A percentile compares a stretch with the other conserved stretches of the same genome.
These are phyloP conservation scores for Angomonas desouzai DNA, from an alignment of 208 protist genomes.

Conservation along the genomic window DNA sequence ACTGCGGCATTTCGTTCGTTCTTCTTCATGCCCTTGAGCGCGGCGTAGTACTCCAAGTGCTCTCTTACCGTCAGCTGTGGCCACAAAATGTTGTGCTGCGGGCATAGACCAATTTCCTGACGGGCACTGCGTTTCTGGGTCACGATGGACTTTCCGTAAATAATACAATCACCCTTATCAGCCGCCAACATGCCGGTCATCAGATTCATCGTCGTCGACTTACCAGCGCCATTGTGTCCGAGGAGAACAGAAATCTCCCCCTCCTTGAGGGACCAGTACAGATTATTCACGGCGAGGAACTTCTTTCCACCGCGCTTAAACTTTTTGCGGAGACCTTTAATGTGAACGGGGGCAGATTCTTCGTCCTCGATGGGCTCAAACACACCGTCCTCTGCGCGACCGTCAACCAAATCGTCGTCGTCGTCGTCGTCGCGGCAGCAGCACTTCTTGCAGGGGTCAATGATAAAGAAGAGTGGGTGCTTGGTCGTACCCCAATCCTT, in stretches of 20 bases:
- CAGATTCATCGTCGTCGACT: conserved; percentile 75
- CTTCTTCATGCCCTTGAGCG: conserved; percentile 77
- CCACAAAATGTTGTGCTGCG: conserved; percentile 94
- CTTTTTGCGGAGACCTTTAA: conserved; percentile 28
- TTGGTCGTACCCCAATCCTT: conserved; percentile 51
- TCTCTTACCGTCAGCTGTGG: conserved; percentile 81
- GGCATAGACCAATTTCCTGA: conserved; percentile 88
- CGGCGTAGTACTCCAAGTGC: conserved; percentile 87
- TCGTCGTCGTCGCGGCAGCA: conserved; percentile 22
- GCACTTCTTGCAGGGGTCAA: conserved; percentile 30
- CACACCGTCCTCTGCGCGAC: conserved; percentile 24
- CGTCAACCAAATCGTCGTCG: conserved; percentile 7
- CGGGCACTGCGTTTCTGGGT: conserved; percentile 36
- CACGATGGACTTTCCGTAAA: conserved; percentile 68
- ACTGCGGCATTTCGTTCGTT: conserved; percentile 24
- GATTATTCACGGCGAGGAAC: conserved; percentile 62
- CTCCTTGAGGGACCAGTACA: conserved; percentile 40
- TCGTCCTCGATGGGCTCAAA: conserved; percentile 18
- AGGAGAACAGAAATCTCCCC: conserved; percentile 65
- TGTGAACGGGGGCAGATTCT: conserved; percentile 21
- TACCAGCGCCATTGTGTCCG: conserved; percentile 67
- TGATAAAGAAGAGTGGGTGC: conserved; percentile 62
- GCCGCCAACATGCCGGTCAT: conserved; percentile 73
- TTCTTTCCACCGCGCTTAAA: conserved; percentile 28
- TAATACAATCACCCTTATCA: conserved; percentile 58